Evolutionary conservation across 169 alveolate genomes (phyloP).

Genomic region (Plasmodium vivax): DNA sequence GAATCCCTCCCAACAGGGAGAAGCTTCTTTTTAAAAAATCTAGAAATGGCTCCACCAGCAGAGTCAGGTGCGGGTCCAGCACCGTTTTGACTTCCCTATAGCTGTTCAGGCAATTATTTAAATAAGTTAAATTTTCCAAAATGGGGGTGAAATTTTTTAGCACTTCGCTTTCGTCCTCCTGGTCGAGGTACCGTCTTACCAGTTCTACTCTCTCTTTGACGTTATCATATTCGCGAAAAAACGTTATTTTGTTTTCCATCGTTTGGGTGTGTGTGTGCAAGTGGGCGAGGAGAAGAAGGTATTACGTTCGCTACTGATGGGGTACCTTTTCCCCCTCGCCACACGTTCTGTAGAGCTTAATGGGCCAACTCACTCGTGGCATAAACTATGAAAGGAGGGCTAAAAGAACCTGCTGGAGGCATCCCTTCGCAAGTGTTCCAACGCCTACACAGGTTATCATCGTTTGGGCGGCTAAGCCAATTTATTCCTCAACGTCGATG

Average conservation of each 20-base stretch:
- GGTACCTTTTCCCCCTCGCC: background rate
- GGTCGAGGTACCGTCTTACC: background rate
- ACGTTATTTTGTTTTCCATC: constrained; percentile 42
- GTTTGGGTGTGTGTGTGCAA: background rate
- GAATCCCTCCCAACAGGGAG: background rate
- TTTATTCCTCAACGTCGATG: background rate
- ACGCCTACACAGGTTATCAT: background rate
- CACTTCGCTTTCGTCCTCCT: constrained; percentile 32
- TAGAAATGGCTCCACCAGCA: constrained; percentile 33
- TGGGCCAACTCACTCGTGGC: background rate
- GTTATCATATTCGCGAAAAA: constrained; percentile 55
- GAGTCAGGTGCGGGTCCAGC: constrained; percentile 27
- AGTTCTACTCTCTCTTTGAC: constrained; percentile 18
- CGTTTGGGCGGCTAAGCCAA: background rate
- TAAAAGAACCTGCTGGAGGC: background rate
- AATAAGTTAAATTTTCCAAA: constrained; percentile 38
- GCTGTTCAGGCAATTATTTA: constrained; percentile 62
- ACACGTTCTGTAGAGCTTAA: background rate
- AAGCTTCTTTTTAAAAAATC: constrained; percentile 26
- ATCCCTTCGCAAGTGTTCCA: background rate
- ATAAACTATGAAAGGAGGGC: background rate
- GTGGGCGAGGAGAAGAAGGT: background rate
- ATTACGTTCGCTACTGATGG: background rate
- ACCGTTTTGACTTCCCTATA: constrained; percentile 65
- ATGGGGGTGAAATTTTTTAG: constrained; percentile 11